Evolutionary conservation across 2,329 filamentous ascomycete species (phyloP), one percentile per base, ranked within the genome.

Genomic region (Chrysosporium queenslandicum): DNA sequence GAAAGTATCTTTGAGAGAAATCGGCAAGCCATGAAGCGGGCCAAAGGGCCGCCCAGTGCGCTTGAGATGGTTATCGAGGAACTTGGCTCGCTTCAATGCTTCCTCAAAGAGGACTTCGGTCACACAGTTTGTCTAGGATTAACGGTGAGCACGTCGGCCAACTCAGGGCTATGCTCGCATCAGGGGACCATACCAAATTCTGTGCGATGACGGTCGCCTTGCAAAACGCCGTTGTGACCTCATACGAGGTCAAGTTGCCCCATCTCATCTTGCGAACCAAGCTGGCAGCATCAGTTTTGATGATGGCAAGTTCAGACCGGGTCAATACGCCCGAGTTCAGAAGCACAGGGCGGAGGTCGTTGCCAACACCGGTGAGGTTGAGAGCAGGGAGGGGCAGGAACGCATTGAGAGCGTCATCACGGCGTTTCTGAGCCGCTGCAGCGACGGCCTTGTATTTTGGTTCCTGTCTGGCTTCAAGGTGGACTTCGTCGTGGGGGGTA

Each of bases 1-100:
- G 56, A 75, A 73, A 53, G 73, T 71, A 57, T 76, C 74, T 55
- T 76, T 76, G 29, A 76, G 57, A 45, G 71, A 81, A 27, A 83
- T 66, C 2, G 81, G 81, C 1, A 84, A 68, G 4, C 81, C 81
- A 59, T 85, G 81, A 0, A 85, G 70, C 1, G 80, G 79, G 0
- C 81, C 82, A 1, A 77, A 61, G 0, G 77, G 70, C 53, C 63
- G 65, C 8, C 68, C 68, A 55, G 73, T 63, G 18, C 68, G 56
- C 7, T 62, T 63, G 30, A 69, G 71, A 55, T 77, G 71, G 1
- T 66, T 64, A 54, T 81, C 78, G 0, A 80, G 69, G 11, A 64
- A 60, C 41, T 68, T 68, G 1, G 77, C 78, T 7, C 72, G 68
- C 42, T 70, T 58, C 0, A 81, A 55, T 1, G 79, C 79, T 3